Evolutionary conservation across 2,329 filamentous ascomycete genomes (phyloP), one percentile per base, ranked within the genome.

Genomic region (Colletotrichum shisoi): DNA sequence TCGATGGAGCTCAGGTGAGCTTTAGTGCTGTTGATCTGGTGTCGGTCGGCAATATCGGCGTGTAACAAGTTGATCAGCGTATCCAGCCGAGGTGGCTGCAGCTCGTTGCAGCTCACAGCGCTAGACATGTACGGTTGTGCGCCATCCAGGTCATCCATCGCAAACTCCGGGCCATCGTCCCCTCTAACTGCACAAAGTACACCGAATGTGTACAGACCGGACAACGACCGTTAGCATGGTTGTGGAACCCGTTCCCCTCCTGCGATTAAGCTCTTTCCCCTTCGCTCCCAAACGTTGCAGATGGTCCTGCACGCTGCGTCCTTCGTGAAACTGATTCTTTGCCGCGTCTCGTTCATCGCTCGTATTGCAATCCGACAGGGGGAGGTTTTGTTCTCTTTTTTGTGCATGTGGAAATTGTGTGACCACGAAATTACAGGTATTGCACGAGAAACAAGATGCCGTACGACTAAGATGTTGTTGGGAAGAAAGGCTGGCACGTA

Each of bases 1-100:
- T 49, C 27, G 34, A 65, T 49, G 62, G 57, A 21, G 31, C 42
- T 48, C n/a, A n/a, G 39, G 48, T 19, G 19, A 31, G 34, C 57
- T 15, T n/a, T 34, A 19, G 39, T 40, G 42, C 27, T 44, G 39
- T n/a, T 39, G 56, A 24, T 58, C 44, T 58, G 27, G 19, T 46
- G 17, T 17, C 40, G 56, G 19, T 9, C 31, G n/a, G n/a, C 44
- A 48, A 6, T 17, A 37, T 48, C 42, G 31, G 44, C 44, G 39
- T 46, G 56, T 37, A 17, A 9, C 56, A n/a, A 31, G 42, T 37
- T 34, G 54, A 37, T 44, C n/a, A 42, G 27, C 19, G 27, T 31
- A 24, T 11, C 54, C 27, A 15, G 9, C 39, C 8, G 12, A 6
- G 39, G 17, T 44, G 53, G 53, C 39, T 44, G 39, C 39, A 42